These are phyloP conservation scores for Penicillium roqueforti DNA, from an alignment of 495 filamentous ascomycete genomes.

Conservation along the genomic window DNA sequence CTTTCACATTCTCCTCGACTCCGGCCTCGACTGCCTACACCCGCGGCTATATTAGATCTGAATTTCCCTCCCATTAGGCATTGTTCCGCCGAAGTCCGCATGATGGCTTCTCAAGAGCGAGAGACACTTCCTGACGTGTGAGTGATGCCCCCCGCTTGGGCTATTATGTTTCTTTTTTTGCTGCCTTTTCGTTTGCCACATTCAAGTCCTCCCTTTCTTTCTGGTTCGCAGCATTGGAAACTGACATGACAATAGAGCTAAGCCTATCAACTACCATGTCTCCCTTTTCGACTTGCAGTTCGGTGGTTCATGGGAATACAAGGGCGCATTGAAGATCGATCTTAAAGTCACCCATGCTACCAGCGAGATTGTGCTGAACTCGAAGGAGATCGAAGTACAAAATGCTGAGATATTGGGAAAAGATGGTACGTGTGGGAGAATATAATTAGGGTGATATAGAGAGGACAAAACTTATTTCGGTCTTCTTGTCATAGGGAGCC, in stretches of 20 bases:
- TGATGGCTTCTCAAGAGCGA: constrained; percentile 46
- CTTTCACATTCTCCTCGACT: constrained; percentile 21
- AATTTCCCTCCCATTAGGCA: constrained; percentile 19
- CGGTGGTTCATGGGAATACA: constrained; percentile 68
- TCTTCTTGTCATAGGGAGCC: constrained; percentile 21
- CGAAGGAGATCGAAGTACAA: constrained; percentile 43
- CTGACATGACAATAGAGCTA: constrained; percentile 50
- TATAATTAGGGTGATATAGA: neutral
- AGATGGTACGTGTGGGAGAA: constrained; percentile 25
- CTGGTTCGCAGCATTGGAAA: neutral
- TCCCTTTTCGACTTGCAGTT: constrained; percentile 76
- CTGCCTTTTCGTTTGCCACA: neutral
- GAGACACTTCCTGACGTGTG: constrained; percentile 52
- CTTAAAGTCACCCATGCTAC: constrained; percentile 57
- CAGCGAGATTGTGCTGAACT: constrained; percentile 72
- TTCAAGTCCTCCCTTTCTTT: neutral
- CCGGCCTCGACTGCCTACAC: constrained; percentile 20
- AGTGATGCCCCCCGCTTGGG: constrained; percentile 17
- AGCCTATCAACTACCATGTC: constrained; percentile 81
- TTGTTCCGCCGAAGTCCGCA: constrained; percentile 41
- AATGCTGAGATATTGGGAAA: constrained; percentile 30
- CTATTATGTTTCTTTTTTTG: neutral
- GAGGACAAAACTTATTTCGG: constrained; percentile 8
- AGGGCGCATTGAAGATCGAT: constrained; percentile 68
- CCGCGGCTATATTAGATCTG: constrained; percentile 13